phyloP scores from a whole-genome alignment of 495 filamentous ascomycete species.

The Schizothecium vesticola region DNA sequence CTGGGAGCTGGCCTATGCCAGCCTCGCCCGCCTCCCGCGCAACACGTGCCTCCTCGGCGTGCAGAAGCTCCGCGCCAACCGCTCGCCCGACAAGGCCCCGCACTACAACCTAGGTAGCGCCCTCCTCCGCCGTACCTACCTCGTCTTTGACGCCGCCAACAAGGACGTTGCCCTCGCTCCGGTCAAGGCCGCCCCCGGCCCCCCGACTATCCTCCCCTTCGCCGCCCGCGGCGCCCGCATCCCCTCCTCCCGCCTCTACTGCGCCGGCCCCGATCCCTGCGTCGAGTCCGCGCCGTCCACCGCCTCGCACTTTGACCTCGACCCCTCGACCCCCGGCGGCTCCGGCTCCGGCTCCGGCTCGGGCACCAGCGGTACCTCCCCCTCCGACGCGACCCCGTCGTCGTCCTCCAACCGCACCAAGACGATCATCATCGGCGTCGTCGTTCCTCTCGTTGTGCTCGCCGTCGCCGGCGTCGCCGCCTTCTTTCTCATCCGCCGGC shows the following conservation, averaged over 20 bases:
- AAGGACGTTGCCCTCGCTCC: slow-evolving; percentile 64
- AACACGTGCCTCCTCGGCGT: slow-evolving; percentile 62
- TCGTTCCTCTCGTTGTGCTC: slow-evolving; percentile 4
- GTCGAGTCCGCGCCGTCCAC: neutral
- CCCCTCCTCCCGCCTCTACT: slow-evolving; percentile 9
- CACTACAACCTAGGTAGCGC: slow-evolving; percentile 71
- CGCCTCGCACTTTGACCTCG: neutral
- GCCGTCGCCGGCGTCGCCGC: neutral
- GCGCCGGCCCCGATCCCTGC: neutral
- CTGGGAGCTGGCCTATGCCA: slow-evolving; percentile 4
- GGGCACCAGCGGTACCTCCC: neutral
- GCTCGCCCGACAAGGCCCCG: neutral
- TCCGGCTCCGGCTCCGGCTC: neutral
- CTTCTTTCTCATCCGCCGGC: neutral
- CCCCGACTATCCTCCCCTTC: slow-evolving; percentile 5
- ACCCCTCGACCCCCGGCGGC: neutral
- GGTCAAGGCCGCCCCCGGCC: neutral
- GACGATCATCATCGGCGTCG: slow-evolving; percentile 10
- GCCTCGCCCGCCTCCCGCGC: neutral
- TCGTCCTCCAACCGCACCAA: neutral
- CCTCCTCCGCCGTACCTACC: slow-evolving; percentile 75
- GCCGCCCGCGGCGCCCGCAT: slow-evolving; percentile 8
- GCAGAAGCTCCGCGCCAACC: slow-evolving; percentile 21
- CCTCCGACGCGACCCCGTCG: neutral
- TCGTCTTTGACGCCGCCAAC: slow-evolving; percentile 76